These are phyloP conservation scores for Articulospora tetracladia DNA, from an alignment of 495 filamentous ascomycete genomes.

Conservation along the genomic window DNA sequence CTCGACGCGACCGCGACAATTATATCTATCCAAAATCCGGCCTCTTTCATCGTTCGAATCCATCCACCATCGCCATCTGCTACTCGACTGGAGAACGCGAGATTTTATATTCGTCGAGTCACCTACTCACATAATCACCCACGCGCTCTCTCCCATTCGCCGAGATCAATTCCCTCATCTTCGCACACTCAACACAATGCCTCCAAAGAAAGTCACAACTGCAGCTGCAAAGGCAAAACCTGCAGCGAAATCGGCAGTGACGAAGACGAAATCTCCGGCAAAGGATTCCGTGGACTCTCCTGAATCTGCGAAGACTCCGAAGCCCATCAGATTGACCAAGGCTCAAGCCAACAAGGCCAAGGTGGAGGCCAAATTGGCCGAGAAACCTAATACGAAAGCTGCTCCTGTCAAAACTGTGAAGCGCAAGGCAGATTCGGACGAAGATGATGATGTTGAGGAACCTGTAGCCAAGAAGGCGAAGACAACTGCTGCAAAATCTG, in stretches of 20 bases:
- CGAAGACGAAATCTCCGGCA: not conserved
- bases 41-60: not conserved
- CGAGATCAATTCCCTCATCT: not conserved
- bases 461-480: conserved; percentile 6
- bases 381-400: conserved; percentile 9
- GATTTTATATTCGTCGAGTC: no score
- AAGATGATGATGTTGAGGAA: not conserved
- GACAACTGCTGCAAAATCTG: not conserved
- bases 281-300: not conserved
- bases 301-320: not conserved
- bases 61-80: not conserved
- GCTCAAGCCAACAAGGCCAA: not conserved
- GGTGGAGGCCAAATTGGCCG: not conserved
- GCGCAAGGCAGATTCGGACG: conserved; percentile 13
- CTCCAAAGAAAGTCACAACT: conserved; percentile 10
- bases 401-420: conserved; percentile 11
- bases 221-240: not conserved
- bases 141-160: no score
- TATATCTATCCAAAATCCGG: no score
- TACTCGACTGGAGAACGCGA: no score
- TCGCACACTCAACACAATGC: conserved; percentile 13
- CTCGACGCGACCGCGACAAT: not conserved
- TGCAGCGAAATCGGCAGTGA: not conserved
- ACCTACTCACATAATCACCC: no score
- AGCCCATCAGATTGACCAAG: conserved; percentile 8